Evolutionary conservation across 2,329 filamentous ascomycete species (phyloP).

Genomic region (Coleophoma eucalyptorum): DNA sequence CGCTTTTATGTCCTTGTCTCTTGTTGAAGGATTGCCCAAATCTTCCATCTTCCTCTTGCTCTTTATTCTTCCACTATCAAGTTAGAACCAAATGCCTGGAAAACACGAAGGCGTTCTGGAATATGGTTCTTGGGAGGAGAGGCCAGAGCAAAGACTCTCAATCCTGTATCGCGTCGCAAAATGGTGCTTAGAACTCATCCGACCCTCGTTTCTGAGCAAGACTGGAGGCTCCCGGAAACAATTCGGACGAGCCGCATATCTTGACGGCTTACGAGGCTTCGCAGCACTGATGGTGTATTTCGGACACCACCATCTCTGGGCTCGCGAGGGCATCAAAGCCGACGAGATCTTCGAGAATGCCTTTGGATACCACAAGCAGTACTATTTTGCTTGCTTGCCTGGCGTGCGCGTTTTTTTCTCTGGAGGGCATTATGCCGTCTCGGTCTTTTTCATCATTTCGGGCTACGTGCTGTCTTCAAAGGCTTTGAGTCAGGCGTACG

Average conservation of each 20-base stretch:
- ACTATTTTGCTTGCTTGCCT: conserved; percentile 46
- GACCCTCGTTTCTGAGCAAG: conserved; percentile 6
- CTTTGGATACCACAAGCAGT: conserved; percentile 23
- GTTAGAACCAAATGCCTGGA: neutral
- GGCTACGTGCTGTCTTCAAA: conserved; percentile 43
- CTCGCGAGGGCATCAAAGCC: conserved; percentile 21
- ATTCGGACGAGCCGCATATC: conserved; percentile 33
- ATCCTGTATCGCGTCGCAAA: neutral
- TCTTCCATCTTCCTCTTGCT: no score
- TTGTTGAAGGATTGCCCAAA: no score
- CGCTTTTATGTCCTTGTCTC: no score
- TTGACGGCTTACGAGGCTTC: conserved; percentile 44
- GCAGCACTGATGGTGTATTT: conserved; percentile 43
- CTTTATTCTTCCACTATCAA: neutral
- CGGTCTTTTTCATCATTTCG: conserved; percentile 47
- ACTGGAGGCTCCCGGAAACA: conserved; percentile 1
- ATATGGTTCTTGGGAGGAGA: conserved; percentile 5
- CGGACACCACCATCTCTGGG: conserved; percentile 35
- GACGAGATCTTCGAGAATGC: conserved; percentile 20
- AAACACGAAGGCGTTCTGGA: conserved; percentile 8
- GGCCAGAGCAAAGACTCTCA: neutral
- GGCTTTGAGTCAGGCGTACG: conserved; percentile 35
- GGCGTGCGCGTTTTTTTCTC: conserved; percentile 55
- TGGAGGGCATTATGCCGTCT: conserved; percentile 54
- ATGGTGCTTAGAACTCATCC: conserved; percentile 7